A percentile compares a stretch with the other conserved stretches of the same genome.
phyloP scores from a whole-genome alignment of 805 yeast genomes.

The Kodamaea hsintzibuensis region DNA sequence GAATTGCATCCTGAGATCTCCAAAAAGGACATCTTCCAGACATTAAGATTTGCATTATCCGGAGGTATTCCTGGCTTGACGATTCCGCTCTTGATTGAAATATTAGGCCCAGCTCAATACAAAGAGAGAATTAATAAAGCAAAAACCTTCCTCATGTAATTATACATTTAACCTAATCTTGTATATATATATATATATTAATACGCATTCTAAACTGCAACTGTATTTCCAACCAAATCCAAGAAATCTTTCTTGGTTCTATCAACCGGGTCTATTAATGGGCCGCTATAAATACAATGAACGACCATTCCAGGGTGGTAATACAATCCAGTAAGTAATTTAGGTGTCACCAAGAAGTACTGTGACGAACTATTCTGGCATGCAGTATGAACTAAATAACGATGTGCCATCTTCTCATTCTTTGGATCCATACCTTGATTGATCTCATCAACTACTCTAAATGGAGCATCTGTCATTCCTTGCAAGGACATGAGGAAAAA shows the following conservation, averaged over 20 bases:
- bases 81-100: slow-evolving; percentile 54
- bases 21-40: slow-evolving; percentile 51
- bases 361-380: slow-evolving; percentile 65
- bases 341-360: slow-evolving; percentile 91
- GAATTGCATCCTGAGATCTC: slow-evolving; percentile 8
- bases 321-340: slow-evolving; percentile 72
- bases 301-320: slow-evolving; percentile 81
- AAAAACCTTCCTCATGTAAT: neutral
- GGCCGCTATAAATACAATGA: slow-evolving; percentile 55
- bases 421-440: slow-evolving; percentile 98
- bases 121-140: slow-evolving; percentile 22
- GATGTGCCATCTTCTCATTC: slow-evolving; percentile 85
- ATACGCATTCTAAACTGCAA: slow-evolving; percentile 11
- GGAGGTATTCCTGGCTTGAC: slow-evolving; percentile 72
- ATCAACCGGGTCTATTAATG: slow-evolving; percentile 25
- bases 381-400: slow-evolving; percentile 80
- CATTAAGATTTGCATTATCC: slow-evolving; percentile 66
- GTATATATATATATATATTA: slow-evolving; percentile 5
- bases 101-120: slow-evolving; percentile 51
- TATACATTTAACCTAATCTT: neutral
- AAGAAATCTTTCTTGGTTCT: slow-evolving; percentile 25
- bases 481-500: slow-evolving; percentile 88
- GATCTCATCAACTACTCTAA: slow-evolving; percentile 95
- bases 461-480: slow-evolving; percentile 84
- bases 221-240: slow-evolving; percentile 26